Base-by-base conservation (phyloP, 805 yeast species). In the Metschnikowia sp. region DNA sequence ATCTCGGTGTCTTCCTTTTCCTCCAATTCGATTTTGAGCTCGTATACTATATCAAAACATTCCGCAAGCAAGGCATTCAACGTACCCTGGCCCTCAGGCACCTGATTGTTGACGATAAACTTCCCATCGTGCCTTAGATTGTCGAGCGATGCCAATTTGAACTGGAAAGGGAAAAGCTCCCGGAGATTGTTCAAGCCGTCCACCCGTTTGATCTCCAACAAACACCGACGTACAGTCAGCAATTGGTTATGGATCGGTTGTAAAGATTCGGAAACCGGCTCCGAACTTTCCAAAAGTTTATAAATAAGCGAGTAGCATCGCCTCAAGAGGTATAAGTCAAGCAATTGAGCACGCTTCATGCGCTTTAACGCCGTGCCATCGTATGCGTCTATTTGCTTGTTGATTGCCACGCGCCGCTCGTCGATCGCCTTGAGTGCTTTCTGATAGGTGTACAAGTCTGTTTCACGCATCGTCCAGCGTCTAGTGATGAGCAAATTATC, bases 61-160 rank as follows among this genome's bases (percentile, higher is more conserved):
- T 91, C 97, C 3, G 96, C 94, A 42, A 92, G 72, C 48, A 92
- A 69, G 1, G 96, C 96, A 64, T 83, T 90, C 53, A 94, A 74
- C n/a, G 96, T 82, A 6, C 97, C 99, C 68, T 94, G 99, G 10
- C 99, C 99, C 64, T 94, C 98, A 2, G 99, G 99, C 37, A 94
- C 86, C 53, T 88, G 87, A 43, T 83, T 88, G 51, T 87, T 88
- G 39, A 89, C 86, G 61, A 86, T 82, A 60, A 94, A 94, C 70
- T 88, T 92, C 8, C 99, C 99, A 63, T 94, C 98, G 11, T 71
- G 76, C 61, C 97, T 81, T 61, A 86, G 63, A 60, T 90, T 87
- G 64, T 94, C 99, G 50, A 94, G 76, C 12, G 94, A 84, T 2
- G 95, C 94, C 47, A 94, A 75, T 68, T 94, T 94, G 82, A 94